Evolutionary conservation across 495 filamentous ascomycete species (phyloP).

Genomic region (Hypoxylon perforatum): DNA sequence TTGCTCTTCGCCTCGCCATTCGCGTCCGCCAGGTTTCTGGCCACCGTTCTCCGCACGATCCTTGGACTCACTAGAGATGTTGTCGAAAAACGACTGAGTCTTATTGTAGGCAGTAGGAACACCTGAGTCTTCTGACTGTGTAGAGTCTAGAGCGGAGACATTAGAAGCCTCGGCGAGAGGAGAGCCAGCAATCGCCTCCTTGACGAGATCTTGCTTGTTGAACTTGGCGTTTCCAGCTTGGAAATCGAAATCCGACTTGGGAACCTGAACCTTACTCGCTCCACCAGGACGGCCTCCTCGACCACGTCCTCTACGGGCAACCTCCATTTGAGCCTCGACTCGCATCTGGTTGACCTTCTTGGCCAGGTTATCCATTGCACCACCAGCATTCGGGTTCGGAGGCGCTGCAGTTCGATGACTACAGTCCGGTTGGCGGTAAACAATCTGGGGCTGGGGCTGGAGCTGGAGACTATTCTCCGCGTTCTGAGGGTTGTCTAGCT

Average conservation of each 20-base stretch:
- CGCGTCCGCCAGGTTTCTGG: slow-evolving; percentile 79
- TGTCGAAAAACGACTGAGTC: slow-evolving; percentile 90
- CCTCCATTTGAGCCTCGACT: slow-evolving; percentile 63
- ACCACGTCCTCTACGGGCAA: slow-evolving; percentile 56
- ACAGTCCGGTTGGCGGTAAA: too few species aligned
- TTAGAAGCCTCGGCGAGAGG: slow-evolving; percentile 68
- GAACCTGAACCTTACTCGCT: slow-evolving; percentile 82
- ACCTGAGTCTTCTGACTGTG: slow-evolving; percentile 49
- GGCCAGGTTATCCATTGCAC: slow-evolving; percentile 77
- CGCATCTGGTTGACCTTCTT: slow-evolving; percentile 91
- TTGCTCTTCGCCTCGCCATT: slow-evolving; percentile 92
- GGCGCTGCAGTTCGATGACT: too few species aligned
- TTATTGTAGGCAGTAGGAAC: slow-evolving; percentile 79
- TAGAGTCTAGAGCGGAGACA: slow-evolving; percentile 42
- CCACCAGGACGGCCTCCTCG: slow-evolving; percentile 69
- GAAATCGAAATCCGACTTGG: slow-evolving; percentile 92
- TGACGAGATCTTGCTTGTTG: slow-evolving; percentile 95
- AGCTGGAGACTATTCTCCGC: slow-evolving; percentile 35
- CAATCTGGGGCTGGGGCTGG: too few species aligned
- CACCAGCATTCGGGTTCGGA: slow-evolving; percentile 39
- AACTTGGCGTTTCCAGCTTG: slow-evolving; percentile 93
- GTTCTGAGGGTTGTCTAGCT: slow-evolving; percentile 64
- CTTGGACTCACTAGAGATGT: slow-evolving; percentile 92
- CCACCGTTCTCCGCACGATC: slow-evolving; percentile 81
- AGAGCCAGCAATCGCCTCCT: slow-evolving; percentile 87